Evolutionary conservation across 306 rosid genomes (phyloP).

Genomic region (Acacia crassicarpa): DNA sequence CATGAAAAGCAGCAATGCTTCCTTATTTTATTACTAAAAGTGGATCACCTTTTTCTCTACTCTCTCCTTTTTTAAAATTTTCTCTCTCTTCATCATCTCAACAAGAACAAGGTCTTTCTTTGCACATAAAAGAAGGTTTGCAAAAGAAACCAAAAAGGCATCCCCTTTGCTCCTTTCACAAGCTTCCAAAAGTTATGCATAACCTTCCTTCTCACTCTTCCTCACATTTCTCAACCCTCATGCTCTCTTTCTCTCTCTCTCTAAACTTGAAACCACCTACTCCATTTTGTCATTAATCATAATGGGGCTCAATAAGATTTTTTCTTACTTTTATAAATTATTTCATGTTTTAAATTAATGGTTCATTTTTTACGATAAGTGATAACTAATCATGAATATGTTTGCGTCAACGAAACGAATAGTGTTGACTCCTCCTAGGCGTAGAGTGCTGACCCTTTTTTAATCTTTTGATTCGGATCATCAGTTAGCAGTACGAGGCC

Average conservation of each 20-base stretch:
- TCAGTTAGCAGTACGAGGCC: no score
- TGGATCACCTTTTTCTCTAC: constrained; percentile 40
- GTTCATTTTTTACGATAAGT: not conserved
- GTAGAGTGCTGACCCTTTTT: no score
- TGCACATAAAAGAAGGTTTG: not conserved
- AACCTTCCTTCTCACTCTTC: constrained; percentile 21
- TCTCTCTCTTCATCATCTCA: not conserved
- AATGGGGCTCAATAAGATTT: not conserved
- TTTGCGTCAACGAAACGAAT: no score
- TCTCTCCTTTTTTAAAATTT: not conserved
- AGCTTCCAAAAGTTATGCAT: constrained; percentile 23
- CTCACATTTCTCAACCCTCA: constrained; percentile 38
- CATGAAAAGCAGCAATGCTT: constrained; percentile 35
- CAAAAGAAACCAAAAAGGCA: constrained; percentile 5
- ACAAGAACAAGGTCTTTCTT: not conserved
- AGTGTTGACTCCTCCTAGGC: not conserved
- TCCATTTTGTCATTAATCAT: not conserved
- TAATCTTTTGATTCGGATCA: not conserved
- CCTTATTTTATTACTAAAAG: constrained; percentile 35
- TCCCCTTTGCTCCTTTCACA: constrained; percentile 32
- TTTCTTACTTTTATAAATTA: not conserved
- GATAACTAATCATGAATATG: not conserved
- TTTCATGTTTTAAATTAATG: not conserved
- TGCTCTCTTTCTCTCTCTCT: not conserved
- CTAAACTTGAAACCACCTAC: constrained; percentile 26